These are phyloP conservation scores for Pythium chondricola DNA, from an alignment of 352 stramenopile species.

Conservation along the genomic window DNA sequence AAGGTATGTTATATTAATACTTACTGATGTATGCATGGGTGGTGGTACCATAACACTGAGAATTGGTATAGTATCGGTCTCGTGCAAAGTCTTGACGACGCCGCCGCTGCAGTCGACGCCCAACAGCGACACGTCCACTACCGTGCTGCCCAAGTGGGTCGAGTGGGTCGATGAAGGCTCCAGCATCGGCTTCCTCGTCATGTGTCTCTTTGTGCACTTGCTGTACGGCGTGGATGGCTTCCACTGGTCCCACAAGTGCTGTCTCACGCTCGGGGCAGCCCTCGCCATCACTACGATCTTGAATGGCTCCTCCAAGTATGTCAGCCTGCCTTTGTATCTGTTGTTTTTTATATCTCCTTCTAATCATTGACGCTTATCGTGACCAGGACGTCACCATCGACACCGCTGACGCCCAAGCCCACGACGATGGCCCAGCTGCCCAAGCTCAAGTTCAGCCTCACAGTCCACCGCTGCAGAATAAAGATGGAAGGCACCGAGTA, in stretches of 20 bases:
- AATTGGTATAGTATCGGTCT: conserved; percentile 44
- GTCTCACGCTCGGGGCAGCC: conserved; percentile 68
- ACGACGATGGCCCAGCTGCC: conserved; percentile 52
- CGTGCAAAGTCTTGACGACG: conserved; percentile 62
- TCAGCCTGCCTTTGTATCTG: no score
- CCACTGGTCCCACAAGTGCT: conserved; percentile 84
- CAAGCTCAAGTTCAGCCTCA: conserved; percentile 74
- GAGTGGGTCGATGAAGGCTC: conserved; percentile 72
- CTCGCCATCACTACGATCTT: conserved; percentile 80
- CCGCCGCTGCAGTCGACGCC: conserved; percentile 20
- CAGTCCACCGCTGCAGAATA: conserved; percentile 74
- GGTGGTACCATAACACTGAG: neutral
- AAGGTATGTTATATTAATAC: conserved; percentile 26
- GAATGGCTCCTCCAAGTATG: conserved; percentile 43
- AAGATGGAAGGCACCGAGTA: conserved; percentile 74
- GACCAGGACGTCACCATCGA: conserved; percentile 21
- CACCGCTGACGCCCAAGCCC: conserved; percentile 36
- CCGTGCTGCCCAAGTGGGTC: conserved; percentile 57
- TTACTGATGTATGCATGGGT: neutral
- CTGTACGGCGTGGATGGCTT: conserved; percentile 80
- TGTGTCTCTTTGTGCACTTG: conserved; percentile 80
- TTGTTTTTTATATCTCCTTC: no score
- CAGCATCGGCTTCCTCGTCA: conserved; percentile 74
- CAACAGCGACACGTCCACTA: conserved; percentile 21
- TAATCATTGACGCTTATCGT: no score